A percentile compares a stretch with the other conserved stretches of the same genome.
phyloP scores from a whole-genome alignment of 306 rosid species.

The Trifolium pratense region DNA sequence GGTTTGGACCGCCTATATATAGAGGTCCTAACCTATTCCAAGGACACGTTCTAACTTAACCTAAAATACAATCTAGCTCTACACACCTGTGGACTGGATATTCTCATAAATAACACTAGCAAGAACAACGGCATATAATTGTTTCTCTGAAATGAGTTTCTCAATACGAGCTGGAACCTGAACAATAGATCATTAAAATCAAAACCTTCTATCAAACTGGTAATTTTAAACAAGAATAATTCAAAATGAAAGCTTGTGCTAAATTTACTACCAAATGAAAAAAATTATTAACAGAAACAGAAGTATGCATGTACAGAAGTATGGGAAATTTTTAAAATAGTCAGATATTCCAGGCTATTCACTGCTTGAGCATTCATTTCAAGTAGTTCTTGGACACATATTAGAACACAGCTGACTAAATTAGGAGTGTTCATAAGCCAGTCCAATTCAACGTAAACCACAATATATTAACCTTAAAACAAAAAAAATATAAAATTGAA shows the following conservation, averaged over 20 bases:
- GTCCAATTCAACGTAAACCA: too few relatives aligned
- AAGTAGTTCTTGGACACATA: conserved; percentile 13
- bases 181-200: conserved; percentile 42
- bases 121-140: conserved; percentile 96
- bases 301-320: conserved; percentile 22
- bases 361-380: conserved; percentile 37
- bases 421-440: too few relatives aligned
- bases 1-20: too few relatives aligned
- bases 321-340: too few relatives aligned
- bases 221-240: conserved; percentile 26
- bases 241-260: conserved; percentile 22
- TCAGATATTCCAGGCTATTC: conserved; percentile 3
- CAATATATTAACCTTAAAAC: too few relatives aligned
- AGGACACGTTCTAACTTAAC: too few relatives aligned
- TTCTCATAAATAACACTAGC: too few relatives aligned
- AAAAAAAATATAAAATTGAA: too few relatives aligned
- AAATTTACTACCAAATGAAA: not conserved
- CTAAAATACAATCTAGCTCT: too few relatives aligned
- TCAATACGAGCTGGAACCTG: conserved; percentile 97
- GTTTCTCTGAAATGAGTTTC: conserved; percentile 86
- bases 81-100: too few relatives aligned
- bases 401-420: too few relatives aligned
- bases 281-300: conserved; percentile 8
- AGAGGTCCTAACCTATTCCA: too few relatives aligned
- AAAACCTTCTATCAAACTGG: conserved; percentile 23